Evolutionary conservation across 2,329 filamentous ascomycete species (phyloP).

Genomic region (Botrytis porri): DNA sequence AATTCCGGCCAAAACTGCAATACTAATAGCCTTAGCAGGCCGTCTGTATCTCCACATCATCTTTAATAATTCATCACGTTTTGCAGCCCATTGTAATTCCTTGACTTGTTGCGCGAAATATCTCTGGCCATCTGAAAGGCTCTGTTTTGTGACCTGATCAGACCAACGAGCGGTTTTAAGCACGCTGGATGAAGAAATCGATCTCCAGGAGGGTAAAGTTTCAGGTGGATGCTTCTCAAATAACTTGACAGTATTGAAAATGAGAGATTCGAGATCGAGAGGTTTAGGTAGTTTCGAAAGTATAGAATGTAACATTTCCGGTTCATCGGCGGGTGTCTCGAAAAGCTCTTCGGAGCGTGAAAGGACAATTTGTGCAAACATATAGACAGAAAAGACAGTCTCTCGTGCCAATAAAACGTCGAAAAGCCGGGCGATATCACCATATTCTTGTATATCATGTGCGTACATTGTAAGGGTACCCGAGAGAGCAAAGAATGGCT

Average conservation of each 20-base stretch:
- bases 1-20: slow-evolving; percentile 64
- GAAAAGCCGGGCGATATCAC: slow-evolving; percentile 84
- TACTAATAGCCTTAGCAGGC: slow-evolving; percentile 58
- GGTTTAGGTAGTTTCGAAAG: slow-evolving; percentile 82
- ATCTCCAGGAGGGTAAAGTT: slow-evolving; percentile 65
- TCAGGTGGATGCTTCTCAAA: slow-evolving; percentile 69
- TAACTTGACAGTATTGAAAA: slow-evolving; percentile 62
- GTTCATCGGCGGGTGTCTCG: slow-evolving; percentile 75
- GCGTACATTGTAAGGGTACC: slow-evolving; percentile 94
- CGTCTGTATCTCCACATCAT: slow-evolving; percentile 63
- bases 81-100: slow-evolving; percentile 67
- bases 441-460: slow-evolving; percentile 89
- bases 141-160: slow-evolving; percentile 51
- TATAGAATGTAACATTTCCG: slow-evolving; percentile 87
- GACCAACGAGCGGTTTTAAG: slow-evolving; percentile 74
- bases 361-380: slow-evolving; percentile 86
- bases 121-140: slow-evolving; percentile 60
- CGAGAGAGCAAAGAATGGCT: slow-evolving; percentile 91
- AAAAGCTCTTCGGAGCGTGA: slow-evolving; percentile 81
- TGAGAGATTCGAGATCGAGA: slow-evolving; percentile 75
- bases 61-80: slow-evolving; percentile 48
- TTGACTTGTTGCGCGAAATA: slow-evolving; percentile 69
- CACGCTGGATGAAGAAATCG: slow-evolving; percentile 72
- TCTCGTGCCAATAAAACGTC: slow-evolving; percentile 86
- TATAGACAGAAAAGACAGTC: slow-evolving; percentile 84